Conservation (phyloP, 352 stramenopile species). For the Peronosclerospora sorghi region DNA sequence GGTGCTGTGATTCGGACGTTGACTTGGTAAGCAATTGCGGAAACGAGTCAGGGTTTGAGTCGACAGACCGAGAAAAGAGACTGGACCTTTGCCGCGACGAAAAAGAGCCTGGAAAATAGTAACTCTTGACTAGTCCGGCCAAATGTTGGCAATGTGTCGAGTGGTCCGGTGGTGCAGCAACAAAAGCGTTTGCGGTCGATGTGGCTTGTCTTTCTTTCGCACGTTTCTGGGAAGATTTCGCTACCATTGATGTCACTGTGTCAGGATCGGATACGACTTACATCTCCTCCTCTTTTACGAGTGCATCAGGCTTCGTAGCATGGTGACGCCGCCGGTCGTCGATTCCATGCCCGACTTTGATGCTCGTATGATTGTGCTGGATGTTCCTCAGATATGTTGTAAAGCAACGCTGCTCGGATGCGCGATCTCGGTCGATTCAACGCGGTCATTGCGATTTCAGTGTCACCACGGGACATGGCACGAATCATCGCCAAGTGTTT, state of each 20-base stretch:
- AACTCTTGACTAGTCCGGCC: conserved; percentile 9
- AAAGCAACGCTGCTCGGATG: conserved; percentile 42
- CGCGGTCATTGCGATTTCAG: too few relatives aligned
- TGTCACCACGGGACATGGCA: too few relatives aligned
- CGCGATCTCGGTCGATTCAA: too few relatives aligned
- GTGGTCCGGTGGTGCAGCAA: conserved; percentile 10
- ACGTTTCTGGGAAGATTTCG: neutral
- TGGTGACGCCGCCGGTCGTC: conserved; percentile 16
- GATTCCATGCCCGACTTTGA: conserved; percentile 26
- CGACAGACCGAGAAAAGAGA: conserved; percentile 24
- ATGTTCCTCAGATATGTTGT: conserved; percentile 60
- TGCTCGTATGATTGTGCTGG: conserved; percentile 21
- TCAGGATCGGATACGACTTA: conserved; percentile 22
- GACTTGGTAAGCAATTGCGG: conserved; percentile 25
- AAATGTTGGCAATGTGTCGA: conserved; percentile 18
- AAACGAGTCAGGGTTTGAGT: conserved; percentile 29
- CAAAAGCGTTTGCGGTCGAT: conserved; percentile 9
- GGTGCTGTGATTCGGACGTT: conserved; percentile 27
- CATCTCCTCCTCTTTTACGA: conserved; percentile 34
- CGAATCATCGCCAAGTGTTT: too few relatives aligned
- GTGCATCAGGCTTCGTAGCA: conserved; percentile 6
- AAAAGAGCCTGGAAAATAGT: conserved; percentile 62
- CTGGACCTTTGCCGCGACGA: conserved; percentile 40
- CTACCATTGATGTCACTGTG: neutral
- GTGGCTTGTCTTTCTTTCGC: conserved; percentile 5